These are phyloP conservation scores for Boletus huronensis DNA, from an alignment of 768 basidiomycete genomes.

Conservation along the genomic window DNA sequence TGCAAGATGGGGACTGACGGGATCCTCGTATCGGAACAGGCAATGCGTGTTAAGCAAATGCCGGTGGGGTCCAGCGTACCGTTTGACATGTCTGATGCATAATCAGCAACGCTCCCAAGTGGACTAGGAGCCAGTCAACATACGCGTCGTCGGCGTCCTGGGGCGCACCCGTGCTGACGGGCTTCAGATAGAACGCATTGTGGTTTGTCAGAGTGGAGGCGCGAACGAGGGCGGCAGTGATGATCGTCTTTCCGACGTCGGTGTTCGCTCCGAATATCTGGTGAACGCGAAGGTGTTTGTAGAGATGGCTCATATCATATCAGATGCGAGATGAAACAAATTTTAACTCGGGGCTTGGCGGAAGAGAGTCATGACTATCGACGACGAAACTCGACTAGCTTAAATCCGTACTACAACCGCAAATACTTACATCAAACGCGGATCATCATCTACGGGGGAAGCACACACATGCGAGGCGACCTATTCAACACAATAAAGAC, in stretches of 20 bases:
- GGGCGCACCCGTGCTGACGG: conserved; percentile 82
- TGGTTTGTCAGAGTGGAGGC: conserved; percentile 60
- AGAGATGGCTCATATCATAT: conserved; percentile 71
- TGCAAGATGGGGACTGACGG: conserved; percentile 92
- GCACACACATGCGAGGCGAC: not conserved
- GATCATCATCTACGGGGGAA: not conserved
- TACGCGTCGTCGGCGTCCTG: conserved; percentile 85
- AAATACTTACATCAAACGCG: not conserved
- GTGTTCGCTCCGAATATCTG: conserved; percentile 97
- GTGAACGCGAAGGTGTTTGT: conserved; percentile 79
- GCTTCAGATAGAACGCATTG: conserved; percentile 74
- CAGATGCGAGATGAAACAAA: not conserved
- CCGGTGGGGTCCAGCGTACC: conserved; percentile 42
- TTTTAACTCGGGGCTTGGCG: not conserved
- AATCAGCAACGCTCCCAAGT: not conserved
- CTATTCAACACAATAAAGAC: conserved; percentile 21
- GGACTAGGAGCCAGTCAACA: conserved; percentile 16
- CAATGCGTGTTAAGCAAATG: conserved; percentile 58
- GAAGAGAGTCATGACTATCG: not conserved
- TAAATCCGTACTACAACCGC: conserved; percentile 22
- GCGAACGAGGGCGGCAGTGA: conserved; percentile 80
- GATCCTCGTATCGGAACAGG: conserved; percentile 80
- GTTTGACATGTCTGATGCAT: conserved; percentile 58
- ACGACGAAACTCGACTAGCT: not conserved
- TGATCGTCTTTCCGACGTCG: conserved; percentile 91